Base-by-base conservation (phyloP, 2,329 filamentous ascomycete genomes). In the Pezicula radicicola region DNA sequence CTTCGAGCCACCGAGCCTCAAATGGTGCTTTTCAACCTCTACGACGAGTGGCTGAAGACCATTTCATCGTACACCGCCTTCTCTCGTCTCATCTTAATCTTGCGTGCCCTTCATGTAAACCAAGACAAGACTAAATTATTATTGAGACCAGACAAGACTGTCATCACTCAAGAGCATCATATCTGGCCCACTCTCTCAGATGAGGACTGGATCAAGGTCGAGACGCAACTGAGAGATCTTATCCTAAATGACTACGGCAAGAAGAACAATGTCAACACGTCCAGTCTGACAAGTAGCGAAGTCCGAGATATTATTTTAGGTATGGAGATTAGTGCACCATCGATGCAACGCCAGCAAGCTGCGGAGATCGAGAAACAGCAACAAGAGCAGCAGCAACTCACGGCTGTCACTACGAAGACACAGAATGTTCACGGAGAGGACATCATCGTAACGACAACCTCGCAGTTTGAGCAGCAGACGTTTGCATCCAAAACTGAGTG, bases 231-330 rank as follows among this genome's bases (percentile, higher is more conserved):
- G 40, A 87, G 94, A 69, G 94, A 99, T 76, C 76, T 99, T 59
- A 99, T 99, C 64, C 69, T 99, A 61, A 97, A 97, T 61, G 94
- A 99, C 68, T 99, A 99, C 68, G 94, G 94, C 67, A 99, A 97
- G 83, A 99, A 99, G 82, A 99, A 99, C 78, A 99, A 97, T 63
- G 94, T 99, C 76, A 99, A 99, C 64, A 93, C 94, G 12, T 95
- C 95, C 15, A 96, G 91, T 69, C 79, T 99, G 72, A 99, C 94
- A 1, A 96, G 85, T 68, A 96, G 89, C 64, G 94, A 99, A 82
- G 94, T 99, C 47, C 87, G 94, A 63, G 94, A 99, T 67, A 97
- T 99, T 64, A 99, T 99, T 63, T 75, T 99, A 57, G 94, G 94
- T 80, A 99, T 99, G 95, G 95, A 99, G 70, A 99, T 99, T 53